Conservation (phyloP, 306 rosid genomes). For the Lablab purpureus region DNA sequence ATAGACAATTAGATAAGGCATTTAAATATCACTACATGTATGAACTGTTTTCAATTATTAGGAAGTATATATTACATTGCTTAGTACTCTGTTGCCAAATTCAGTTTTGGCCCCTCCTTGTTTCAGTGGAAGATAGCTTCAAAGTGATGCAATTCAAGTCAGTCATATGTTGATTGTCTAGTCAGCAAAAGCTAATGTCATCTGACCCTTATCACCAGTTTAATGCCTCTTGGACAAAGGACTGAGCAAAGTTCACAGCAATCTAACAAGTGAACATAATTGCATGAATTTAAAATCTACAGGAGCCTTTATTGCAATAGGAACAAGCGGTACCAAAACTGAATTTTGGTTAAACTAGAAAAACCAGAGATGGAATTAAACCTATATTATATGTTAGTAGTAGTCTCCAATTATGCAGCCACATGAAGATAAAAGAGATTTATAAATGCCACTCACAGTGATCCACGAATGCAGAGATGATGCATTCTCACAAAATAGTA, state of each 20-base stretch:
- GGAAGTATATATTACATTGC: conserved; percentile 17
- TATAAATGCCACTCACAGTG: conserved; percentile 1
- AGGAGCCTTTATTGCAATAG: conserved; percentile 3
- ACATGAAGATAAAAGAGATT: conserved; percentile 10
- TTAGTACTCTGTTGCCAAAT: conserved; percentile 10
- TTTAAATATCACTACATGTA: conserved; percentile 30
- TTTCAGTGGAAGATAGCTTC: conserved; percentile 35
- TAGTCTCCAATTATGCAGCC: not conserved
- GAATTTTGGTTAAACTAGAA: conserved; percentile 27
- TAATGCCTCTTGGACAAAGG: not conserved
- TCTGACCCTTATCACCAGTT: conserved; percentile 6
- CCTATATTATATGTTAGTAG: not conserved
- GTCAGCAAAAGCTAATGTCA: not conserved
- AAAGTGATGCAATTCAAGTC: conserved; percentile 18
- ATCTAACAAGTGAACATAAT: conserved; percentile 19
- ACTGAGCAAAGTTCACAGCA: not conserved
- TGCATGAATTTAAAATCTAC: conserved; percentile 23
- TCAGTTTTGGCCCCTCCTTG: not conserved
- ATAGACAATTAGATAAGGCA: conserved; percentile 15
- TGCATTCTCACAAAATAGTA: conserved; percentile 1
- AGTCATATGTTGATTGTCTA: conserved; percentile 14
- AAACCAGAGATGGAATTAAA: conserved; percentile 10
- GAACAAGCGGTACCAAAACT: conserved; percentile 18
- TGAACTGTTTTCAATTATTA: conserved; percentile 28
- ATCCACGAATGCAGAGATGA: conserved; percentile 11